Evolutionary conservation across 1,139 yeast genomes (phyloP), one percentile per base, ranked within the genome.

Genomic region (Scheffersomyces parashehatae): DNA sequence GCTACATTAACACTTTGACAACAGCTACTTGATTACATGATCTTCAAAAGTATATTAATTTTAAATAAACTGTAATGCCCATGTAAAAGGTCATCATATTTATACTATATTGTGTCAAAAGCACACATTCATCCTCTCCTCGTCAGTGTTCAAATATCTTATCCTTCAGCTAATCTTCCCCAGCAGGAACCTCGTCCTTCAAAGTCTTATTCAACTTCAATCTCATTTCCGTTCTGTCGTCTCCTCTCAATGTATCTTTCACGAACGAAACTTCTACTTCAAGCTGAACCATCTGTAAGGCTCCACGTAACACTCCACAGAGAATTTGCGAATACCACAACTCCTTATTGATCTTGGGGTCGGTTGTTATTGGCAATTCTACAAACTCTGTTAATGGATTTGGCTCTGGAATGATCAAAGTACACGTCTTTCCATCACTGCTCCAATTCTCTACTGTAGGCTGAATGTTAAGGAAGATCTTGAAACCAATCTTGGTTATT

Each of bases 331-430:
- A 87, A 60, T 90, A 93, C 98, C 99, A 93, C 44, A 93, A 70
- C 55, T 87, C 90, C 51, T 78, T 79, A 45, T 71, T 70, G 3
- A 95, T 88, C 49, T 78, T 78, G 33, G 83, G 81, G 50, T 84
- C 93, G 30, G 53, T 54, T 7, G 64, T 55, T 42, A 81, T 78
- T 0, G 97, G 97, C 39, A 93, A 74, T 62, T 93, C 99, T 5
- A 93, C 99, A 70, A 91, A 93, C 60, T 93, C 98, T 3, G 95
- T 87, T 53, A 93, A 75, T 26, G 99, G 99, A 59, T 93, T 93
- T 5, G 58, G 56, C 42, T 91, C 97, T 11, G 79, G 82, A 29
- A 93, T 65, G 2, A 88, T 71, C 35, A 93, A 69, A 37, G 88
- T 81, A 62, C 90, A 91, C 40, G 83, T 76, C 56, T 85, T 87